phyloP scores from a whole-genome alignment of 2,329 filamentous ascomycete genomes.

The Thelonectria discophora region DNA sequence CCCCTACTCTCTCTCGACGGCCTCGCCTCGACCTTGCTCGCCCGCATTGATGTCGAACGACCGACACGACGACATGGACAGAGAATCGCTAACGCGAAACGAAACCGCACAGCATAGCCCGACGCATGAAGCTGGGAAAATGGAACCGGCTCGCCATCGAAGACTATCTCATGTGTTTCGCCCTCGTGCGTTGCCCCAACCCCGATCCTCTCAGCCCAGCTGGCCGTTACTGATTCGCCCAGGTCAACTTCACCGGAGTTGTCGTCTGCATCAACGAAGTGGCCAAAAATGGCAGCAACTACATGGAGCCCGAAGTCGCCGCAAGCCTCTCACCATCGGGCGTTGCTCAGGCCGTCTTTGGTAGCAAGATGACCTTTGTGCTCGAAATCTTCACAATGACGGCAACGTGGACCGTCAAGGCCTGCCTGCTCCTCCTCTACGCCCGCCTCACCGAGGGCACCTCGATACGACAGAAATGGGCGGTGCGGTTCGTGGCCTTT shows the following conservation, averaged over 20 bases:
- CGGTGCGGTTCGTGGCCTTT: conserved; percentile 53
- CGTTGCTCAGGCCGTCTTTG: conserved; percentile 55
- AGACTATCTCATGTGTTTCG: conserved; percentile 65
- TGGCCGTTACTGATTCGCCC: conserved; percentile 18
- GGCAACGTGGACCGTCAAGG: conserved; percentile 62
- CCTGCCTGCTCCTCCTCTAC: conserved; percentile 62
- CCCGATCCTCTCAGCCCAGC: neutral
- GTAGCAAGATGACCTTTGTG: conserved; percentile 64
- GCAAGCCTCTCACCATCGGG: conserved; percentile 54
- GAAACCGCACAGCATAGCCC: conserved; percentile 35
- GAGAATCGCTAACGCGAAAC: neutral
- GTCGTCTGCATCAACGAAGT: conserved; percentile 55
- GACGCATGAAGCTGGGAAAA: conserved; percentile 53
- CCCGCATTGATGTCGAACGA: neutral
- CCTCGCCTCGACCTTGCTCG: neutral
- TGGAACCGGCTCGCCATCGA: conserved; percentile 61
- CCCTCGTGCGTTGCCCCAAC: conserved; percentile 46
- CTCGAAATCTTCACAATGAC: conserved; percentile 62
- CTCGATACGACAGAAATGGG: conserved; percentile 44
- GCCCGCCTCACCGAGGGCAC: conserved; percentile 56
- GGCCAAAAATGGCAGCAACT: conserved; percentile 55
- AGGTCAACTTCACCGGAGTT: conserved; percentile 51
- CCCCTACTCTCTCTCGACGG: too few species aligned
- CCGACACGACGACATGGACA: neutral
- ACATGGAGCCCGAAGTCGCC: conserved; percentile 49